A percentile compares a stretch with the other conserved stretches of the same genome.
phyloP scores from a whole-genome alignment of 495 filamentous ascomycete species.

The Thermothielavioides terrestris region DNA sequence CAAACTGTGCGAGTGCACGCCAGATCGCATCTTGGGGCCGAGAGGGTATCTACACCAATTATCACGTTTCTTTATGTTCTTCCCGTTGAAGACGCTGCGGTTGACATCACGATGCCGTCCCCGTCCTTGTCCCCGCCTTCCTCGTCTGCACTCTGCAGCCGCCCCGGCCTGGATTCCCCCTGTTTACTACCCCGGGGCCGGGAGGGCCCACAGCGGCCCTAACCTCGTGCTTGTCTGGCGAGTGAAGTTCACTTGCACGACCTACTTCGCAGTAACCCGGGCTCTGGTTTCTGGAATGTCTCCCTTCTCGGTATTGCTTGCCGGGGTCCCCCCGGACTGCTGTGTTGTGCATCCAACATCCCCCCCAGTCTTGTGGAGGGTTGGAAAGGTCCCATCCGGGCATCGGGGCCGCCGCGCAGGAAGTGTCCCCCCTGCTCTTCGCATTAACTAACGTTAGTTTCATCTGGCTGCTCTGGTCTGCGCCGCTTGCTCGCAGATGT shows the following conservation, averaged over 20 bases:
- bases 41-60: neutral
- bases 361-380: too few relatives aligned
- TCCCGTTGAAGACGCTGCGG: neutral
- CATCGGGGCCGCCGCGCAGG: too few relatives aligned
- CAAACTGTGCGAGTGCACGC: neutral
- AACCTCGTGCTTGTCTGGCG: neutral
- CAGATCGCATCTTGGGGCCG: neutral
- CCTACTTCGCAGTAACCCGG: too few relatives aligned
- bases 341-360: too few relatives aligned
- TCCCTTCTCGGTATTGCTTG: neutral
- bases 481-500: slow-evolving; percentile 7
- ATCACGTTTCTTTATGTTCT: neutral
- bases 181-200: neutral
- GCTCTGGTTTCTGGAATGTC: neutral
- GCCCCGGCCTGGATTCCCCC: too few relatives aligned
- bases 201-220: neutral
- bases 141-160: neutral
- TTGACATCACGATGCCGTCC: neutral
- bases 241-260: too few relatives aligned
- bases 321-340: neutral
- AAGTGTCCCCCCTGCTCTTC: too few relatives aligned
- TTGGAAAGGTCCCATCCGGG: too few relatives aligned
- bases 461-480: slow-evolving; percentile 13
- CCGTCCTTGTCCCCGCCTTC: neutral
- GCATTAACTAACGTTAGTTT: neutral